Conservation (phyloP, 306 rosid genomes). For the Oxytropis ochrocephala region DNA sequence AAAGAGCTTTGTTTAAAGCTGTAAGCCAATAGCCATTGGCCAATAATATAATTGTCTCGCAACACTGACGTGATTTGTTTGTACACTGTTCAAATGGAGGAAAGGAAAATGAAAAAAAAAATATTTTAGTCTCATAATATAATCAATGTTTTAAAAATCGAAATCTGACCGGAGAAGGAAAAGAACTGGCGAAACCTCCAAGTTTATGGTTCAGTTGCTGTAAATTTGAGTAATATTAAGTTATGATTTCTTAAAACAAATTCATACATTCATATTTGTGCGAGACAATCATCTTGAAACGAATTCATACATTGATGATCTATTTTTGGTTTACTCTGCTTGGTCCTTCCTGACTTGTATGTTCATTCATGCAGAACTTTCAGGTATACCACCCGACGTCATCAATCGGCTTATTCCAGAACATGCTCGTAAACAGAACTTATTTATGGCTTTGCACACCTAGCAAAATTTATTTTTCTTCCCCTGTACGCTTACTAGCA, state of each 20-base stretch:
- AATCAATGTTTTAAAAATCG: no score
- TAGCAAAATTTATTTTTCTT: conserved; percentile 36
- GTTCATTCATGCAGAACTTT: conserved; percentile 60
- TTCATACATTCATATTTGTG: background rate
- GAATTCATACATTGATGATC: background rate
- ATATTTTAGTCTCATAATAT: background rate
- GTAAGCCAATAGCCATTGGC: background rate
- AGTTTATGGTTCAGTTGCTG: no score
- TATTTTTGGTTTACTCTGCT: background rate
- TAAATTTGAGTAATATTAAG: background rate
- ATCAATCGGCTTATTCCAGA: conserved; percentile 83
- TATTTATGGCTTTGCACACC: conserved; percentile 91
- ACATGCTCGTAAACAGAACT: conserved; percentile 93
- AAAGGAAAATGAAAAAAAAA: background rate
- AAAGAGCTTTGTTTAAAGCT: background rate
- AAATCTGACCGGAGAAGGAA: no score
- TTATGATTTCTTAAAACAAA: background rate
- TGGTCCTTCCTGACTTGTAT: background rate
- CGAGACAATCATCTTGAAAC: background rate
- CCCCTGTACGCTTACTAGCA: conserved; percentile 17
- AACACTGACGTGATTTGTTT: background rate
- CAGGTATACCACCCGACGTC: conserved; percentile 65
- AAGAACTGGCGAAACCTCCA: no score
- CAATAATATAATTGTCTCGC: background rate
- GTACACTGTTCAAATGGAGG: background rate